Evolutionary conservation across 305 asterid species (phyloP).

Genomic region (Plantago coronopus): DNA sequence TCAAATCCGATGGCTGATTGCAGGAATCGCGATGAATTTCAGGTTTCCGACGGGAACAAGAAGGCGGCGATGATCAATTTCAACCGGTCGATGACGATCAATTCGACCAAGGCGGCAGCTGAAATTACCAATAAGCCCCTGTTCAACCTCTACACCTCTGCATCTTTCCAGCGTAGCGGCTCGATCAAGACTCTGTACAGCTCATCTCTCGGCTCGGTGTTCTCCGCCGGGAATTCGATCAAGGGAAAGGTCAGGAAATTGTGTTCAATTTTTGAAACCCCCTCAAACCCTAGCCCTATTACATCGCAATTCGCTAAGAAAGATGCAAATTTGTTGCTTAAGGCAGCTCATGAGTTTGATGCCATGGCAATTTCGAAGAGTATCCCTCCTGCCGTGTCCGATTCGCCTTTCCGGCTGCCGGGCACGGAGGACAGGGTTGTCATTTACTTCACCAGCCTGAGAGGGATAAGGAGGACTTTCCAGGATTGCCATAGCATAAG

Average conservation of each 20-base stretch:
- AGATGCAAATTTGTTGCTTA: constrained; percentile 31
- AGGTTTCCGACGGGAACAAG: too few species aligned
- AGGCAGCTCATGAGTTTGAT: constrained; percentile 7
- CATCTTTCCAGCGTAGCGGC: constrained; percentile 44
- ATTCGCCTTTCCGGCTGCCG: constrained; percentile 46
- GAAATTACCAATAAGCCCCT: constrained; percentile 35
- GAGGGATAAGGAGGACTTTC: constrained; percentile 77
- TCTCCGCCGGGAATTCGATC: constrained; percentile 56
- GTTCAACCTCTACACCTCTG: constrained; percentile 32
- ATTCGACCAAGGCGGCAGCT: constrained; percentile 25
- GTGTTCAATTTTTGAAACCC: constrained; percentile 62
- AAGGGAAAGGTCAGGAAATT: constrained; percentile 65
- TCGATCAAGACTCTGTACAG: constrained; percentile 49
- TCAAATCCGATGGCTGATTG: constrained; percentile 30
- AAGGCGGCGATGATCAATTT: constrained; percentile 6
- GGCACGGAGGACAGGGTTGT: constrained; percentile 82
- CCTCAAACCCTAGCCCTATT: constrained; percentile 26
- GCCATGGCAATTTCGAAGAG: constrained; percentile 23
- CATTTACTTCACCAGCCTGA: constrained; percentile 77
- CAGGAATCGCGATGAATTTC: background rate
- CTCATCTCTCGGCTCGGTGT: constrained; percentile 52
- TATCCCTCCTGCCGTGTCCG: constrained; percentile 30
- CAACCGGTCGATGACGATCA: constrained; percentile 47
- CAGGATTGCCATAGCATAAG: constrained; percentile 68
- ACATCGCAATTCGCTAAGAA: constrained; percentile 15